Conservation (phyloP, 1,284 basidiomycete species). For the Apiotrichum akiyoshidainum region DNA sequence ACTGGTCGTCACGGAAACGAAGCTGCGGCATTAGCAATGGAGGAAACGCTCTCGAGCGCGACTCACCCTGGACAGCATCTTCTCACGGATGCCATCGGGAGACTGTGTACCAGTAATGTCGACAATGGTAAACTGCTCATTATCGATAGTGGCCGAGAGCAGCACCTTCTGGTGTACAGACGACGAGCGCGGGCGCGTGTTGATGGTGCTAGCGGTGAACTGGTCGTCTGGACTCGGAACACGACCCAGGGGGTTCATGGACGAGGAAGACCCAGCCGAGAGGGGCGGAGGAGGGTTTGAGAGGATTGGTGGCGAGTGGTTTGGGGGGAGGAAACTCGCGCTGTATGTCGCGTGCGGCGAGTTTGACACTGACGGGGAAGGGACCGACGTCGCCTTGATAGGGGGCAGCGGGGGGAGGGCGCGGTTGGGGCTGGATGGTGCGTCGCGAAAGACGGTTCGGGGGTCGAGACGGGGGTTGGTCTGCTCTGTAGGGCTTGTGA, state of each 20-base stretch:
- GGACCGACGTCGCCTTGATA: conserved; percentile 11
- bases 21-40: conserved; percentile 55
- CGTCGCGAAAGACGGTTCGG: conserved; percentile 5
- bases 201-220: not conserved
- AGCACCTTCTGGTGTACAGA: conserved; percentile 22
- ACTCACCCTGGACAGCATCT: conserved; percentile 75
- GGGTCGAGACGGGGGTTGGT: not conserved
- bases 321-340: not conserved
- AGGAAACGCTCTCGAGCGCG: not conserved
- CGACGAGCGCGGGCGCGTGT: conserved; percentile 22
- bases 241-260: conserved; percentile 11
- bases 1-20: conserved; percentile 78
- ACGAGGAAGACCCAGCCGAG: conserved; percentile 3
- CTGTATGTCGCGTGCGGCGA: not conserved
- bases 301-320: not conserved
- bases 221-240: conserved; percentile 41
- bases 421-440: conserved; percentile 30
- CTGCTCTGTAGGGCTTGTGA: conserved; percentile 31
- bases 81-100: conserved; percentile 72
- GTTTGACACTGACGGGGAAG: conserved; percentile 1
- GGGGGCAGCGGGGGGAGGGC: conserved; percentile 38
- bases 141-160: conserved; percentile 68
- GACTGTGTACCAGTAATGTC: conserved; percentile 69
- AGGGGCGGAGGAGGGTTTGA: not conserved
- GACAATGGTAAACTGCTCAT: conserved; percentile 72